phyloP scores from a whole-genome alignment of 306 rosid genomes.

The Rosa multiflora region DNA sequence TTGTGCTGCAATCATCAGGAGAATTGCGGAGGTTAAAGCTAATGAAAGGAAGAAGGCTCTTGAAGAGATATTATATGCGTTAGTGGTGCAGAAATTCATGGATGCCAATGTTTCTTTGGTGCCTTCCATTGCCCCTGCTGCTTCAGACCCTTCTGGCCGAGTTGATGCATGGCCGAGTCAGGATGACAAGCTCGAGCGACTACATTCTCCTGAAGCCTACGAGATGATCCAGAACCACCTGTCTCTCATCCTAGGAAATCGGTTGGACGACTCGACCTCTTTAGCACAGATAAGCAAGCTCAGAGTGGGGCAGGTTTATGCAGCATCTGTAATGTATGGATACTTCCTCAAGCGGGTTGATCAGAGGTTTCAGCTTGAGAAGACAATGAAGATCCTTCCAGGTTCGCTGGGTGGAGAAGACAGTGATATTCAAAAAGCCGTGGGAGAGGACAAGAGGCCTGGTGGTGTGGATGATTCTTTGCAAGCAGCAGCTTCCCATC shows the following conservation, averaged over 20 bases:
- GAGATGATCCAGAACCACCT: conserved; percentile 90
- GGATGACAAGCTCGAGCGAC: conserved; percentile 64
- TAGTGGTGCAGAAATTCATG: conserved; percentile 89
- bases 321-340: conserved; percentile 91
- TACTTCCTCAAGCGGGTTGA: conserved; percentile 90
- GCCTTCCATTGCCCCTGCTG: conserved; percentile 48
- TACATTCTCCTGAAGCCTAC: conserved; percentile 79
- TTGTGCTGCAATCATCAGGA: conserved; percentile 48
- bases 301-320: conserved; percentile 90
- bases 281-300: conserved; percentile 82
- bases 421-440: conserved; percentile 31
- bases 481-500: conserved; percentile 44
- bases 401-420: conserved; percentile 39
- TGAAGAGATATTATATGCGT: conserved; percentile 78
- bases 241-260: conserved; percentile 70
- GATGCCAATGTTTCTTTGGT: conserved; percentile 70
- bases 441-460: conserved; percentile 35
- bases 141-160: conserved; percentile 45
- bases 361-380: conserved; percentile 93
- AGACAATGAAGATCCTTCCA: conserved; percentile 81
- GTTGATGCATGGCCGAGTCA: conserved; percentile 76
- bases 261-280: conserved; percentile 56
- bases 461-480: conserved; percentile 27
- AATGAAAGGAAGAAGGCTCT: conserved; percentile 73
- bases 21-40: conserved; percentile 89